phyloP scores from a whole-genome alignment of 805 yeast species.

The Jamesozyma piceae region DNA sequence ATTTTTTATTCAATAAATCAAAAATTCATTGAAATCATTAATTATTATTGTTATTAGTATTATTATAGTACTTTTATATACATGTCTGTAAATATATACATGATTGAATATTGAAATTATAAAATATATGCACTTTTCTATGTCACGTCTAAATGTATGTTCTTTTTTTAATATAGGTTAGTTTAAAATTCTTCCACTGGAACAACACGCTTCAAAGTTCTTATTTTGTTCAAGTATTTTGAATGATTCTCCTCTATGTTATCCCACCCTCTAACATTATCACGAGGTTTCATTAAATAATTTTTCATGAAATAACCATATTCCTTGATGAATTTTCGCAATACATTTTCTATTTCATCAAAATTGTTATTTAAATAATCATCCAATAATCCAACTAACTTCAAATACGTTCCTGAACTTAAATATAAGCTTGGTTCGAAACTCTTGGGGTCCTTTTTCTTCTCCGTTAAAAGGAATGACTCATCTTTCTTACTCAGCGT shows the following conservation, averaged over 20 bases:
- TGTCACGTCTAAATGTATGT: too few species aligned
- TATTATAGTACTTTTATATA: too few species aligned
- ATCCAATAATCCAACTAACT: constrained; percentile 14
- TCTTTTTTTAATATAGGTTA: neutral
- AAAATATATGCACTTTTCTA: too few species aligned
- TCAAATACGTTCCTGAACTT: constrained; percentile 15
- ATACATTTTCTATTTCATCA: constrained; percentile 8
- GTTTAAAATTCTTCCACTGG: constrained; percentile 3
- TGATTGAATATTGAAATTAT: neutral
- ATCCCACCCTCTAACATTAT: constrained; percentile 18
- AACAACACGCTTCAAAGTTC: constrained; percentile 8
- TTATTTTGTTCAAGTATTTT: constrained; percentile 12
- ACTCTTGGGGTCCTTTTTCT: constrained; percentile 11
- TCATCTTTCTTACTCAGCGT: constrained; percentile 8
- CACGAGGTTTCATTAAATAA: constrained; percentile 21
- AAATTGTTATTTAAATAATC: constrained; percentile 16
- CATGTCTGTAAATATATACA: constrained; percentile 1
- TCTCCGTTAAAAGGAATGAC: constrained; percentile 18
- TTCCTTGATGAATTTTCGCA: constrained; percentile 13
- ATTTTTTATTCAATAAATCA: too few species aligned
- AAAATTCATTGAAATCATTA: too few species aligned
- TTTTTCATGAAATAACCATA: constrained; percentile 31
- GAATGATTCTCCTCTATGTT: constrained; percentile 13
- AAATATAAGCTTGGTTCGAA: constrained; percentile 24
- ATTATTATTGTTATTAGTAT: too few species aligned